These are phyloP conservation scores for Phytophthora meadii DNA, from an alignment of 352 stramenopile genomes.

Conservation along the genomic window DNA sequence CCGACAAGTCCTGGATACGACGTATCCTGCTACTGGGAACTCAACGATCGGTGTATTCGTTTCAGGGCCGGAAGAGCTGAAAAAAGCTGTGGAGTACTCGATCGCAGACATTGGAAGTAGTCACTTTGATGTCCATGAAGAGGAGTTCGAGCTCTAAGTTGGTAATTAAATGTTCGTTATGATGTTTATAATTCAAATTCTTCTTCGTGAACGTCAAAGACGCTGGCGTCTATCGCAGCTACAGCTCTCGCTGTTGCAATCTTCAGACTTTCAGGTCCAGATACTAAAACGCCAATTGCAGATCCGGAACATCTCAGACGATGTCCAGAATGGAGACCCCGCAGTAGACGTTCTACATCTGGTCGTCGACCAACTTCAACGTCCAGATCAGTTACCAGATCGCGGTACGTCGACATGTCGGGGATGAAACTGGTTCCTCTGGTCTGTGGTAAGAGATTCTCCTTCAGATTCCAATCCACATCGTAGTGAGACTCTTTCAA, in stretches of 20 bases:
- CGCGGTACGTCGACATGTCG: constrained; percentile 18
- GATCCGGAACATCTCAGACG: not conserved
- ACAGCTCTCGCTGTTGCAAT: constrained; percentile 12
- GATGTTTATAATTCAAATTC: constrained; percentile 36
- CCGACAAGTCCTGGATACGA: not conserved
- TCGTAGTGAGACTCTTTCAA: not conserved
- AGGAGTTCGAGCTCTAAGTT: constrained; percentile 40
- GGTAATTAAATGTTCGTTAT: not conserved
- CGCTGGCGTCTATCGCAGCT: constrained; percentile 8
- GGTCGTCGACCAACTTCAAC: constrained; percentile 12
- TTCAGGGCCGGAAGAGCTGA: constrained; percentile 44
- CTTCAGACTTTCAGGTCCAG: constrained; percentile 43
- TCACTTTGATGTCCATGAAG: constrained; percentile 37
- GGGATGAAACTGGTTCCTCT: not conserved
- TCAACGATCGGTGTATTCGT: constrained; percentile 47
- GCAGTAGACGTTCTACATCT: constrained; percentile 22
- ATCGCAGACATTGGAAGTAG: constrained; percentile 22
- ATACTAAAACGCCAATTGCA: constrained; percentile 43
- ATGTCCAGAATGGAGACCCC: constrained; percentile 1
- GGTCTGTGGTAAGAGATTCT: constrained; percentile 7
- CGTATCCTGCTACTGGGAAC: constrained; percentile 11
- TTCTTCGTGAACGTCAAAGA: constrained; percentile 40
- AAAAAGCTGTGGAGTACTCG: constrained; percentile 27
- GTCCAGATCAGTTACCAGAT: constrained; percentile 19
- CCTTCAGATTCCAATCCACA: constrained; percentile 11